These are phyloP conservation scores for Arachnopeziza araneosa DNA, from an alignment of 2,329 filamentous ascomycete species.

Conservation along the genomic window DNA sequence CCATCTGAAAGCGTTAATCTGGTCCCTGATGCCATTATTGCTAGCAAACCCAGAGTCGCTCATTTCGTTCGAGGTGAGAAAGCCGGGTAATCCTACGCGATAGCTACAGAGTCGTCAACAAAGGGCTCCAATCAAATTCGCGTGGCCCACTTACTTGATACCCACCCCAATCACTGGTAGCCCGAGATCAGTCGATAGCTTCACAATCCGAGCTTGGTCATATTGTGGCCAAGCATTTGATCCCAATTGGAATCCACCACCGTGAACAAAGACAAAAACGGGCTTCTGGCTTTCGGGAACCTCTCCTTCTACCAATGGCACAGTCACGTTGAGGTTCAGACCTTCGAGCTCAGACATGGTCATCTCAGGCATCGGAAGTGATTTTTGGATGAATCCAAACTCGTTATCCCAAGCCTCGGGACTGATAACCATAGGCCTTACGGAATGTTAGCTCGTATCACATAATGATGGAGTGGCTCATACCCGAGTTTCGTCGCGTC, in stretches of 20 bases:
- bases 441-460: neutral
- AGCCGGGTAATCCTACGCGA: conserved; percentile 61
- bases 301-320: conserved; percentile 26
- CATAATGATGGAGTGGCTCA: neutral
- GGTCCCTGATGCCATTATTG: conserved; percentile 61
- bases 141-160: conserved; percentile 34
- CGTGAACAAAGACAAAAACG: conserved; percentile 57
- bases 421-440: conserved; percentile 3
- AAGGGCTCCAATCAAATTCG: neutral
- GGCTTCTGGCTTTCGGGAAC: conserved; percentile 31
- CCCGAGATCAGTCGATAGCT: conserved; percentile 37
- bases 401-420: conserved; percentile 39
- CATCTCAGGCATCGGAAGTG: conserved; percentile 35
- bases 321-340: conserved; percentile 46
- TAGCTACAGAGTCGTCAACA: neutral
- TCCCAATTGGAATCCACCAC: conserved; percentile 53
- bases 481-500: conserved; percentile 15
- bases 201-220: conserved; percentile 40
- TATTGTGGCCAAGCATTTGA: conserved; percentile 47
- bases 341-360: conserved; percentile 34
- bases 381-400: conserved; percentile 43
- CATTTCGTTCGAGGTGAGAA: conserved; percentile 54
- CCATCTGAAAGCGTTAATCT: conserved; percentile 54
- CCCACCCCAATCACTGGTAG: conserved; percentile 42
- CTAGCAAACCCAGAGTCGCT: conserved; percentile 45